Evolutionary conservation across 768 basidiomycete genomes (phyloP).

Genomic region (Suillus placidus): DNA sequence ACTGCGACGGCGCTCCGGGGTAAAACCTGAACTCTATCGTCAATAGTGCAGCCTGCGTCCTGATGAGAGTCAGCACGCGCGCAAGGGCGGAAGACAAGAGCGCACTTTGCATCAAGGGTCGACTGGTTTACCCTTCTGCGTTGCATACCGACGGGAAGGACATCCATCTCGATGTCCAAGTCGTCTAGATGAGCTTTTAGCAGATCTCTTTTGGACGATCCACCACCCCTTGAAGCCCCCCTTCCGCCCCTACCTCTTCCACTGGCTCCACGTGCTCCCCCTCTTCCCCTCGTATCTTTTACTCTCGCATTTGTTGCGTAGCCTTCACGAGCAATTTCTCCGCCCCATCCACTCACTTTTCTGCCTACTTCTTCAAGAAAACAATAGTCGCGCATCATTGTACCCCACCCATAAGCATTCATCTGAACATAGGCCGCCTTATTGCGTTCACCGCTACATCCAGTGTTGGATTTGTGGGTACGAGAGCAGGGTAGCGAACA

Average conservation of each 20-base stretch:
- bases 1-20: conserved; percentile 50
- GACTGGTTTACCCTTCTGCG: conserved; percentile 78
- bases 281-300: conserved; percentile 22
- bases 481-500: conserved; percentile 74
- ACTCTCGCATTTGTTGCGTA: conserved; percentile 40
- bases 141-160: conserved; percentile 85
- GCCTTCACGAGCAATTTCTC: conserved; percentile 66
- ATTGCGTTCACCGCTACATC: conserved; percentile 75
- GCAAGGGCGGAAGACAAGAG: conserved; percentile 21
- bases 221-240: conserved; percentile 18
- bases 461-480: conserved; percentile 61
- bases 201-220: conserved; percentile 59
- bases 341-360: conserved; percentile 73
- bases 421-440: conserved; percentile 75
- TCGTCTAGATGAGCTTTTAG: conserved; percentile 69
- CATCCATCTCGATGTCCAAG: conserved; percentile 71
- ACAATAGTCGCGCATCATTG: conserved; percentile 87
- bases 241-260: conserved; percentile 35
- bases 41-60: conserved; percentile 66
- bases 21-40: conserved; percentile 77
- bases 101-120: conserved; percentile 79
- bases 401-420: conserved; percentile 83
- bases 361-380: conserved; percentile 84
- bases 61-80: conserved; percentile 35
- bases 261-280: conserved; percentile 25